Base-by-base conservation (phyloP, 2,329 filamentous ascomycete genomes). In the Acrocalymma vagum region DNA sequence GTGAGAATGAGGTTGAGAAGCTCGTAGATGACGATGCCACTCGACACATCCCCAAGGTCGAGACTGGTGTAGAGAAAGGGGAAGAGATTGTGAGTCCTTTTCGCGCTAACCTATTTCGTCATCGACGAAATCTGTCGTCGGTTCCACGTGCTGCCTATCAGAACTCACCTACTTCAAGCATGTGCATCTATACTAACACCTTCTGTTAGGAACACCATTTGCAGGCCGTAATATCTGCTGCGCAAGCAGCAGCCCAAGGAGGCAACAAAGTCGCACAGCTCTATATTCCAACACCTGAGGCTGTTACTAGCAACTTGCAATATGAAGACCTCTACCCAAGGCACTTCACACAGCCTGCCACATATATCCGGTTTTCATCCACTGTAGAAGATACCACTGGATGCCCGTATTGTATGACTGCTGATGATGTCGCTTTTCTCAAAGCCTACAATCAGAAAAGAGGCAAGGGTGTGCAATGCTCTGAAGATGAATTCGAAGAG, bases 281-380 rank as follows among this genome's bases (percentile, higher is more conserved):
- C 45, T 84, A 83, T 67, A 87, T 87, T 54, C 84, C 84, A 23
- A 87, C 84, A 28, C 84, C 83, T 46, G 83, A 86, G 60, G 83
- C 82, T 49, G 75, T 81, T 52, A 72, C 77, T 60, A 82, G 80
- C 70, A 77, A 75, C 53, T 77, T 93, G 72, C 83, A 90, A 72
- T 99, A 96, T 85, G 90, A 95, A 72, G 83, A 87, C 62, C 82
- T 96, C 59, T 97, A 97, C 68, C 83, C 87, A 33, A 84, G 82
- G 53, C 77, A 78, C 42, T 96, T 93, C 73, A 82, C 85, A 62
- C 87, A 95, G 70, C 91, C 94, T 36, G 85, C 86, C 48, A 94
- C 92, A 48, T 97, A 97, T 73, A 96, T 99, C 68, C 90, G 93
- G 53, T 97, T 95, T 75, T 97, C 94, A 52, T 93, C 95, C 55